phyloP scores from a whole-genome alignment of 2,329 filamentous ascomycete species.

The Arthrobotrys conoides region DNA sequence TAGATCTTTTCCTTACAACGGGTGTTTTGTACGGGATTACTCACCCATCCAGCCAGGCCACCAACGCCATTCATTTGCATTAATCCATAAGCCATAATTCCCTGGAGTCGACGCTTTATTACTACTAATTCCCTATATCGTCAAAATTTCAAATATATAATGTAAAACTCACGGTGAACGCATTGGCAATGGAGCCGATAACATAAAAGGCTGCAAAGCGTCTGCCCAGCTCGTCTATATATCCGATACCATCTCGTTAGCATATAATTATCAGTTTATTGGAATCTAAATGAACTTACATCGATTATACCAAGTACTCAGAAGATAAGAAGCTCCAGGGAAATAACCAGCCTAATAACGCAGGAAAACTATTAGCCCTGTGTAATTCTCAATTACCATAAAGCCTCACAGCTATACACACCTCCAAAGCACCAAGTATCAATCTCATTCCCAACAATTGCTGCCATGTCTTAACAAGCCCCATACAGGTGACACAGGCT shows the following conservation, averaged over 20 bases:
- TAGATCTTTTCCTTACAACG: not conserved
- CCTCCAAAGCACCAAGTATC: conserved; percentile 75
- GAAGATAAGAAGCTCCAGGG: conserved; percentile 78
- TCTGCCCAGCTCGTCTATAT: conserved; percentile 61
- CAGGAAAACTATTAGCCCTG: not conserved
- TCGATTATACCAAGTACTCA: conserved; percentile 80
- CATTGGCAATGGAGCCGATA: conserved; percentile 70
- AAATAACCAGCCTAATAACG: conserved; percentile 73
- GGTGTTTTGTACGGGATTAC: not conserved
- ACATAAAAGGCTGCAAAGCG: conserved; percentile 69
- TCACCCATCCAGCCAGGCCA: conserved; percentile 72
- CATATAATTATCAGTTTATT: not conserved
- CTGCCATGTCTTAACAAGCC: conserved; percentile 72
- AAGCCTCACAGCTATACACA: conserved; percentile 61
- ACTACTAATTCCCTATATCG: conserved; percentile 72
- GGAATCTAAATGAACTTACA: conserved; percentile 68
- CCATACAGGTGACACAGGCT: conserved; percentile 75
- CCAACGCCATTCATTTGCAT: conserved; percentile 67
- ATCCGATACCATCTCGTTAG: not conserved
- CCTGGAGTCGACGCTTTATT: conserved; percentile 77
- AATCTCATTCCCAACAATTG: conserved; percentile 73
- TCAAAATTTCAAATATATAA: conserved; percentile 57
- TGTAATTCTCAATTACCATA: not conserved
- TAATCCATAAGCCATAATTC: conserved; percentile 79
- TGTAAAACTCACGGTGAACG: conserved; percentile 68